A percentile compares a stretch with the other conserved stretches of the same genome.
Conservation (phyloP, 2,329 filamentous ascomycete species). For the Diaporthe caulivora region DNA sequence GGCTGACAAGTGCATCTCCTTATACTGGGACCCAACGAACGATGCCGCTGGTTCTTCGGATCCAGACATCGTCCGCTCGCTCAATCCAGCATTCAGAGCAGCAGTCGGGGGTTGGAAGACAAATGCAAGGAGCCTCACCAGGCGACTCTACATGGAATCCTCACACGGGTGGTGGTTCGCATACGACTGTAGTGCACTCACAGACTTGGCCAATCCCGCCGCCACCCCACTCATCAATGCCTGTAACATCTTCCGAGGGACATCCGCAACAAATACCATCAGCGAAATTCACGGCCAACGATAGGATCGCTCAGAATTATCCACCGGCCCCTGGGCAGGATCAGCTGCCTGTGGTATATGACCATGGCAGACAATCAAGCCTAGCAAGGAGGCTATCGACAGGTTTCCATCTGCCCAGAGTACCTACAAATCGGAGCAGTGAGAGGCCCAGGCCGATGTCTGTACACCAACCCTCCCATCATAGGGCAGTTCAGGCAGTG, state of each 20-base stretch:
- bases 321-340: slow-evolving; percentile 54
- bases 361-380: slow-evolving; percentile 50
- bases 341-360: slow-evolving; percentile 55
- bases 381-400: slow-evolving; percentile 59
- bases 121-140: slow-evolving; percentile 5
- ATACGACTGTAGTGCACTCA: slow-evolving; percentile 46
- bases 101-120: slow-evolving; percentile 37
- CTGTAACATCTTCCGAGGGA: slow-evolving; percentile 42
- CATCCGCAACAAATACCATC: slow-evolving; percentile 59
- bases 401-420: slow-evolving; percentile 56
- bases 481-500: slow-evolving; percentile 32
- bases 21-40: slow-evolving; percentile 39
- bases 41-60: slow-evolving; percentile 40
- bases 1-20: slow-evolving; percentile 35
- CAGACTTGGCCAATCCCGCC: slow-evolving; percentile 62
- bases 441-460: slow-evolving; percentile 39
- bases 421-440: slow-evolving; percentile 49
- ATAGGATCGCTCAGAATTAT: slow-evolving; percentile 51
- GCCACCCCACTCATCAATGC: slow-evolving; percentile 43
- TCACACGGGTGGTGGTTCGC: slow-evolving; percentile 43
- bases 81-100: slow-evolving; percentile 42
- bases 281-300: slow-evolving; percentile 47
- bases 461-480: slow-evolving; percentile 21
- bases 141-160: slow-evolving; percentile 40
- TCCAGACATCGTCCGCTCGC: slow-evolving; percentile 39